Base-by-base conservation (phyloP, 306 rosid species). In the Gleditsia sinensis region DNA sequence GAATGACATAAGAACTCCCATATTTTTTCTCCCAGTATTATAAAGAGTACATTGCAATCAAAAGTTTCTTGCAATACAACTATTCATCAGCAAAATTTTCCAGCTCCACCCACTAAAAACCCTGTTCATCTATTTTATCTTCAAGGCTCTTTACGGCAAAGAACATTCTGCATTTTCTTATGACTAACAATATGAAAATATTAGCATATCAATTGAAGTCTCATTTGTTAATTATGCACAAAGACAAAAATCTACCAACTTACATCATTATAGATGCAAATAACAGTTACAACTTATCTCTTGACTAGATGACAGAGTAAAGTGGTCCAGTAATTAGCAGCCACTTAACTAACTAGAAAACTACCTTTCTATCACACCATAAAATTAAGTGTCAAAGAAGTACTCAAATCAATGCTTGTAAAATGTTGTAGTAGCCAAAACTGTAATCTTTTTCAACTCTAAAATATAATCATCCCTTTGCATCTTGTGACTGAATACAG, bases 401-500 rank as follows among this genome's bases (percentile, higher is more conserved):
- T 12, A 74, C 58, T 21, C 36, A 21, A 74, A 54, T 49, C 19
- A 42, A 61, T 70, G 27, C 21, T 16, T 34, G 32, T 30, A 42
- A 23, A 61, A 14, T 75, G 32, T n/a, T 62, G 50, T 28, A 42
- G 23, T 65, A 30, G 42, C 62, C 55, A 66, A 19, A 58, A 49
- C 55, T 39, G 58, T 56, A 40, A 55, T 28, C 57, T 69, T 23
- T 9, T 46, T 66, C 60, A n/a, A 71, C 72, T 50, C 67, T 23
- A 57, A 9, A 7, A 45, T 7, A 24, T 7, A 40, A n/a, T 64
- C 49, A 12, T 16, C 6, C 21, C 21, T 49, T 68, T 16, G 30
- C 58, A 74, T 60, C 54, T 48, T n/a, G n/a, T n/a, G n/a, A n/a
- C n/a, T 23, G 75, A 76, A 81, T 48, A 49, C 12, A 23, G 25